Evolutionary conservation across 1,139 yeast genomes (phyloP).

Genomic region (Taphrina populina): DNA sequence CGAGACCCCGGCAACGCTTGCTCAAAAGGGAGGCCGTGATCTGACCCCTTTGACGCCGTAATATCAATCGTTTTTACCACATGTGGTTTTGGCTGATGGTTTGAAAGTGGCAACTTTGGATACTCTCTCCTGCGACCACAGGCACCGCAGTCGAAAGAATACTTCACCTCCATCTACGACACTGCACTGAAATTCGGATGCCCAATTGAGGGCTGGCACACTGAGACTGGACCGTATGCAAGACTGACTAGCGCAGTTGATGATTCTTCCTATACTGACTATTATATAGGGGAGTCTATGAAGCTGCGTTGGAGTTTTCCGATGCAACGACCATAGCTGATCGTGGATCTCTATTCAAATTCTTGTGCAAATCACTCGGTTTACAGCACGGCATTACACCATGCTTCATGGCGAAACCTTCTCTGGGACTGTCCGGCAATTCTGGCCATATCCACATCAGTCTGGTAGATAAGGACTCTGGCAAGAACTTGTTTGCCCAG

Average conservation of each 20-base stretch:
- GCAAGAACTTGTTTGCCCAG: conserved; percentile 44
- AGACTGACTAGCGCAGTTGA: not conserved
- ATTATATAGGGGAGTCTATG: conserved; percentile 43
- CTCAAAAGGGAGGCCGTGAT: conserved; percentile 42
- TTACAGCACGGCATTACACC: conserved; percentile 44
- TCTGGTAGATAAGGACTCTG: conserved; percentile 41
- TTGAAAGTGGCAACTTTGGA: conserved; percentile 42
- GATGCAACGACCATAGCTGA: conserved; percentile 45
- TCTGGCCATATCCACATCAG: conserved; percentile 48
- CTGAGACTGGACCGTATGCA: conserved; percentile 46
- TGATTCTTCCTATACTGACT: not conserved
- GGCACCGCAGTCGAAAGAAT: conserved; percentile 42
- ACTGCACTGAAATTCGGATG: conserved; percentile 41
- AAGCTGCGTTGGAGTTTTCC: conserved; percentile 46
- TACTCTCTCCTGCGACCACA: conserved; percentile 45
- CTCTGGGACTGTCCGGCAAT: conserved; percentile 47
- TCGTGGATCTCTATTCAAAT: conserved; percentile 45
- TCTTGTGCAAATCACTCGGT: conserved; percentile 44
- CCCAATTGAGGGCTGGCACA: conserved; percentile 47
- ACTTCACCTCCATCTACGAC: conserved; percentile 43
- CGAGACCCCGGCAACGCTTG: conserved; percentile 43
- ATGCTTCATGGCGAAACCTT: conserved; percentile 48
- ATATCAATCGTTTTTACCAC: conserved; percentile 41
- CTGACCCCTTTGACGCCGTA: conserved; percentile 45
- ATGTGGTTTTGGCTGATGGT: not conserved